Evolutionary conservation across 768 basidiomycete species (phyloP).

Genomic region (Termitomyces eurrhizus): DNA sequence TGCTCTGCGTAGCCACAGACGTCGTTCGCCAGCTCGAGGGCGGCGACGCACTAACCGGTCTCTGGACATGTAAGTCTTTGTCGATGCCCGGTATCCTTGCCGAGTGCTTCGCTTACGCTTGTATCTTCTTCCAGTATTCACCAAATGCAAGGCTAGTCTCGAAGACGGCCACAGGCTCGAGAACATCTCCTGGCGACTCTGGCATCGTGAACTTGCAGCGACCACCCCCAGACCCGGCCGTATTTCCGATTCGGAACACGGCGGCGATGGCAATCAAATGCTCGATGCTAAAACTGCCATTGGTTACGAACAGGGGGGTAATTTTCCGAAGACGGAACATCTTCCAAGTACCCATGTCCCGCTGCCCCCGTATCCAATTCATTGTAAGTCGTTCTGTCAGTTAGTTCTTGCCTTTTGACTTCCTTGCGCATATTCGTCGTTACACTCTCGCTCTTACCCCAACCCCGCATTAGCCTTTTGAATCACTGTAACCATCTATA

Average conservation of each 20-base stretch:
- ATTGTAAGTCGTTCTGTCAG: constrained; percentile 3
- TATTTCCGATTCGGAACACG: constrained; percentile 18
- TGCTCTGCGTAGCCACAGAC: constrained; percentile 63
- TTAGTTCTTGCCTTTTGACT: background rate
- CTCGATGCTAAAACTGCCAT: constrained; percentile 14
- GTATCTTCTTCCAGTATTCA: constrained; percentile 69
- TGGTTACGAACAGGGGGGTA: background rate
- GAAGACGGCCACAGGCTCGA: constrained; percentile 80
- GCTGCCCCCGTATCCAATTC: background rate
- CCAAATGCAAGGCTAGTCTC: constrained; percentile 76
- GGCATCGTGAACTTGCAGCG: constrained; percentile 60
- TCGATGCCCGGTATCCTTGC: background rate
- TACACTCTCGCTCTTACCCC: too few relatives aligned
- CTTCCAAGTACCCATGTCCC: constrained; percentile 7
- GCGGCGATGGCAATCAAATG: constrained; percentile 5
- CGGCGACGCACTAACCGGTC: constrained; percentile 57
- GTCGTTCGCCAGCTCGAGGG: constrained; percentile 67
- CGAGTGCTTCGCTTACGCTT: background rate
- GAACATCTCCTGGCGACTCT: constrained; percentile 85
- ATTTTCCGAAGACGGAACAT: background rate
- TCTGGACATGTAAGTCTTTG: constrained; percentile 58
- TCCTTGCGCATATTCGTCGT: background rate
- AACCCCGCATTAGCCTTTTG: background rate
- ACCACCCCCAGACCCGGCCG: background rate
- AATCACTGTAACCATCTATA: constrained; percentile 1